Percentiles rank a stretch among this genome's conserved stretches.
Evolutionary conservation across 2,329 filamentous ascomycete species (phyloP).

Genomic region (Trichoderma sp.): DNA sequence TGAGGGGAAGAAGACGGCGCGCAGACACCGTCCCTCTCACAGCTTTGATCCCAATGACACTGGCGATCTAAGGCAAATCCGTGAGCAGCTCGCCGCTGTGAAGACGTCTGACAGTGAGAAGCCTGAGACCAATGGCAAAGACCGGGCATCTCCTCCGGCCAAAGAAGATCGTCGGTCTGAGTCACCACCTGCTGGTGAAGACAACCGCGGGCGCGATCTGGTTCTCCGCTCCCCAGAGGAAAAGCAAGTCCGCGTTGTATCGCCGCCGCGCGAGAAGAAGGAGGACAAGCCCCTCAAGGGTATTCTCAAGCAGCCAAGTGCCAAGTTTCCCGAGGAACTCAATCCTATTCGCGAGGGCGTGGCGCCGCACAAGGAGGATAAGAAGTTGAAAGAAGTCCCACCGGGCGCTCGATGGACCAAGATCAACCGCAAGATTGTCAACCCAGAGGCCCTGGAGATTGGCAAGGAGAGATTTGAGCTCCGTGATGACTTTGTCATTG

Average conservation of each 20-base stretch:
- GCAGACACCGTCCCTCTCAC: conserved; percentile 39
- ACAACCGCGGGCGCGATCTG: conserved; percentile 44
- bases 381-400: conserved; percentile 68
- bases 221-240: conserved; percentile 37
- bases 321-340: conserved; percentile 82
- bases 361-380: conserved; percentile 86
- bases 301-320: conserved; percentile 79
- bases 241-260: conserved; percentile 65
- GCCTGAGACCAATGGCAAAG: conserved; percentile 4
- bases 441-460: conserved; percentile 79
- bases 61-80: conserved; percentile 48
- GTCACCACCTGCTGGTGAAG: conserved; percentile 28
- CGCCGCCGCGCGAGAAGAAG: conserved; percentile 62
- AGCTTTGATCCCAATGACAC: conserved; percentile 55
- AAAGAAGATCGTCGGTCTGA: conserved; percentile 22
- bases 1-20: conserved; percentile 38
- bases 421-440: conserved; percentile 83
- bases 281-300: conserved; percentile 73
- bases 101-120: conserved; percentile 28
- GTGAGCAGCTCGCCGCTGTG: conserved; percentile 49
- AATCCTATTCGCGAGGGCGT: conserved; percentile 85
- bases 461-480: conserved; percentile 92
- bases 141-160: conserved; percentile 23
- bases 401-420: conserved; percentile 88
- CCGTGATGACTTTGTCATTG: conserved; percentile 89